Evolutionary conservation across 2,329 filamentous ascomycete genomes (phyloP).

Genomic region (Cladobotryum protrusum): DNA sequence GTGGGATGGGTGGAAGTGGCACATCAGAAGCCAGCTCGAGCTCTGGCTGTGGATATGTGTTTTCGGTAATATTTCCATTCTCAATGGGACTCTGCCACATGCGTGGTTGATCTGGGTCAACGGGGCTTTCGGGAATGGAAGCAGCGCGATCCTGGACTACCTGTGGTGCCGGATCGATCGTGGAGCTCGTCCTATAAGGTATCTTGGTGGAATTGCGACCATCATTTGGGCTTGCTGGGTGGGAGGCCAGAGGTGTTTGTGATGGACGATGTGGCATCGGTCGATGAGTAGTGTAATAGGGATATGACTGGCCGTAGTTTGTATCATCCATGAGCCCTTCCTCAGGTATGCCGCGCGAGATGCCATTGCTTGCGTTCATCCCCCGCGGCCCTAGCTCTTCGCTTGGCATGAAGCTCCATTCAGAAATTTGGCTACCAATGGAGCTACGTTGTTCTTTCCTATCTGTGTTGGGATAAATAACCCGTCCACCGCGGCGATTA

Average conservation of each 20-base stretch:
- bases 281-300: neutral
- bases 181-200: neutral
- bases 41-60: neutral
- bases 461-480: neutral
- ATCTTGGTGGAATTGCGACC: neutral
- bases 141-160: neutral
- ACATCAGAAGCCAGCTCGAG: constrained; percentile 2
- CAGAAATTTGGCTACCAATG: neutral
- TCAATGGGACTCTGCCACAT: neutral
- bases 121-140: constrained; percentile 9
- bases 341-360: neutral
- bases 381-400: too few relatives aligned
- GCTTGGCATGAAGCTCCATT: neutral
- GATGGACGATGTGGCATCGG: too few relatives aligned
- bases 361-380: neutral
- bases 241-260: neutral
- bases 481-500: neutral
- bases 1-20: neutral
- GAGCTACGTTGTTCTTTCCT: neutral
- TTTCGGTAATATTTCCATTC: neutral
- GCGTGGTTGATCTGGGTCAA: constrained; percentile 6
- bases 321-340: neutral
- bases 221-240: neutral
- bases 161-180: neutral
- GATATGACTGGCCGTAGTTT: neutral